Percentiles rank a stretch among this genome's conserved stretches.
phyloP scores from a whole-genome alignment of 1,284 basidiomycete genomes.

The Laetiporus sulphureus region DNA sequence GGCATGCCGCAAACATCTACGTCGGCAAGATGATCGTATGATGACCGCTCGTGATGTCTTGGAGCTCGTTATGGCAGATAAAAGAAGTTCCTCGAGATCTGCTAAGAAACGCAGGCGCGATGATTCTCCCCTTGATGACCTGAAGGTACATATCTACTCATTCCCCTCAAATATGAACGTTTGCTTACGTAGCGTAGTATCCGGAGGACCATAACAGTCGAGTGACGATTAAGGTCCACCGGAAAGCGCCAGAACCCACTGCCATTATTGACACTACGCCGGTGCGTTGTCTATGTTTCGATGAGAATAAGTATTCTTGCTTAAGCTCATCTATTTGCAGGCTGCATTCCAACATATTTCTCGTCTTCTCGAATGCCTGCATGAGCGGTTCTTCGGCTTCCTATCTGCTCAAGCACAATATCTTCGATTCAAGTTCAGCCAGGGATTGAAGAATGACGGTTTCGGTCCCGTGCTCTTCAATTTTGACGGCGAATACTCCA shows the following conservation, averaged over 20 bases:
- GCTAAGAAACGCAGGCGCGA: no score
- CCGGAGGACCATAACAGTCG: no score
- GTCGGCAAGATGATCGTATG: no score
- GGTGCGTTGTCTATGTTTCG: not conserved
- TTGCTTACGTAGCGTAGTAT: no score
- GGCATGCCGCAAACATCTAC: conserved; percentile 22
- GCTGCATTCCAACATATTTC: conserved; percentile 33
- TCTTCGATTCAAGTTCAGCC: conserved; percentile 24
- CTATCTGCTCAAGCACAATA: conserved; percentile 35
- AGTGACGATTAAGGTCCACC: no score
- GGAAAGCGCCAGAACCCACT: no score
- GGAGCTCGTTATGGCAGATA: no score
- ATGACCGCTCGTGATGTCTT: no score
- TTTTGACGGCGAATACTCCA: conserved; percentile 51
- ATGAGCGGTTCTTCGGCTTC: conserved; percentile 31
- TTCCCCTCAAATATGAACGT: no score
- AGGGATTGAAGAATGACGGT: not conserved
- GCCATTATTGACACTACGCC: not conserved
- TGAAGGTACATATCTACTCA: no score
- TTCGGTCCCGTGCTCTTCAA: conserved; percentile 28
- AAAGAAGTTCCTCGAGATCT: no score
- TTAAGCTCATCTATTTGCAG: conserved; percentile 9
- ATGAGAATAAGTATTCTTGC: not conserved
- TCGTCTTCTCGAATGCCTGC: conserved; percentile 32
- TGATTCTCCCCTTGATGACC: no score